Evolutionary conservation across 148 eudicot genomes (phyloP).

Genomic region (Chenopodium suecicum): DNA sequence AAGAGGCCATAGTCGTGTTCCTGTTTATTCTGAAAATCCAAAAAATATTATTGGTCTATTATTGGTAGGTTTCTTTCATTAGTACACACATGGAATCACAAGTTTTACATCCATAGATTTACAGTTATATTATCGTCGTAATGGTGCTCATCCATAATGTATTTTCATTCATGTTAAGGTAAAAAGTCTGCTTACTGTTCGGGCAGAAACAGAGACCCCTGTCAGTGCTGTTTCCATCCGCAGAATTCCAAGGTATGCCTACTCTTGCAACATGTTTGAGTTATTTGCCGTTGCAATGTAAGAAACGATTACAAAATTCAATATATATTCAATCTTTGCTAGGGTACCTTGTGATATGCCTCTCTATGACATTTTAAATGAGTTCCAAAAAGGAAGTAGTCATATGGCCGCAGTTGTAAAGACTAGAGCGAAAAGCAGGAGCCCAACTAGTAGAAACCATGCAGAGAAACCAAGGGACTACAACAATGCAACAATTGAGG

Average conservation of each 20-base stretch:
- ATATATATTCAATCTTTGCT: not conserved
- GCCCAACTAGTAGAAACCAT: slow-evolving; percentile 23
- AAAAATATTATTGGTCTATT: slow-evolving; percentile 84
- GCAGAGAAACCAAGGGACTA: slow-evolving; percentile 30
- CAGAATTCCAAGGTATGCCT: slow-evolving; percentile 70
- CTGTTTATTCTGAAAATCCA: slow-evolving; percentile 74
- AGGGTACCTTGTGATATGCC: slow-evolving; percentile 57
- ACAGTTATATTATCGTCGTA: not conserved
- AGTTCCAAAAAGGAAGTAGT: slow-evolving; percentile 91
- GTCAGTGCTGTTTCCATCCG: slow-evolving; percentile 92
- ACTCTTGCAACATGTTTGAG: not conserved
- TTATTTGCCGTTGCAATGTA: not conserved
- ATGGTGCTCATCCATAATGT: not conserved
- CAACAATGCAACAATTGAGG: slow-evolving; percentile 23
- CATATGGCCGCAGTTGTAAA: slow-evolving; percentile 96
- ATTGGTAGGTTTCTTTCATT: slow-evolving; percentile 45
- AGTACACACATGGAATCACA: not conserved
- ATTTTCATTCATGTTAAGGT: slow-evolving; percentile 42
- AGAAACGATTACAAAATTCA: not conserved
- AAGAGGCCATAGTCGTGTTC: slow-evolving; percentile 92
- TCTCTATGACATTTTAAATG: slow-evolving; percentile 83
- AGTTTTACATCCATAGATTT: not conserved
- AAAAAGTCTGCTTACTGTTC: slow-evolving; percentile 87
- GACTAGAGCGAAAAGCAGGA: slow-evolving; percentile 40
- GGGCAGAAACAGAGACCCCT: slow-evolving; percentile 90